phyloP scores from a whole-genome alignment of 176 grass and related monocot genomes.

The Dactylis glomerata region DNA sequence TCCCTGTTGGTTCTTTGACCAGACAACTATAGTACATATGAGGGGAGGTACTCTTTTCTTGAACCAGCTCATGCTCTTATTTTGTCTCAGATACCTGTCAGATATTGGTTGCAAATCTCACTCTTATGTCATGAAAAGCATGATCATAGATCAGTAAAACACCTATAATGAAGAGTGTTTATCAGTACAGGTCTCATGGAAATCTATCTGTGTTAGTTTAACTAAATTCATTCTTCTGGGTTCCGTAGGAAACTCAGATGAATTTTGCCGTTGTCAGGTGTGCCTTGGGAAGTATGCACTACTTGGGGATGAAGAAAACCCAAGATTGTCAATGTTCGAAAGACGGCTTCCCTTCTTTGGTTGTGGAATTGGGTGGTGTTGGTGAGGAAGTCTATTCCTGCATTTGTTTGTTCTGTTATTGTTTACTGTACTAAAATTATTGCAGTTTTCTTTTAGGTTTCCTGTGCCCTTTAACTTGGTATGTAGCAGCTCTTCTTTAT shows the following conservation, averaged over 20 bases:
- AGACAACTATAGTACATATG: conserved; percentile 36
- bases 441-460: conserved; percentile 96
- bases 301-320: conserved; percentile 83
- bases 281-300: conserved; percentile 63
- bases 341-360: conserved; percentile 76
- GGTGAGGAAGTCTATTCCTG: conserved; percentile 52
- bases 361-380: conserved; percentile 94
- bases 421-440: conserved; percentile 20
- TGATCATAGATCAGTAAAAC: neutral
- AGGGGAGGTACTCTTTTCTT: conserved; percentile 39
- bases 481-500: conserved; percentile 73
- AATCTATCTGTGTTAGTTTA: neutral
- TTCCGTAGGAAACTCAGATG: conserved; percentile 46
- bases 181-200: neutral
- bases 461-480: conserved; percentile 89
- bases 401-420: neutral
- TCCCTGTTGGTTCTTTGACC: neutral
- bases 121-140: neutral
- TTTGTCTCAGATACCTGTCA: neutral
- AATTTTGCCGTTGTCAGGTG: conserved; percentile 55
- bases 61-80: neutral
- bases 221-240: conserved; percentile 1
- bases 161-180: neutral
- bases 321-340: conserved; percentile 74
- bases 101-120: neutral